Evolutionary conservation across 2,329 filamentous ascomycete species (phyloP).

Genomic region (Claviceps arundinis): DNA sequence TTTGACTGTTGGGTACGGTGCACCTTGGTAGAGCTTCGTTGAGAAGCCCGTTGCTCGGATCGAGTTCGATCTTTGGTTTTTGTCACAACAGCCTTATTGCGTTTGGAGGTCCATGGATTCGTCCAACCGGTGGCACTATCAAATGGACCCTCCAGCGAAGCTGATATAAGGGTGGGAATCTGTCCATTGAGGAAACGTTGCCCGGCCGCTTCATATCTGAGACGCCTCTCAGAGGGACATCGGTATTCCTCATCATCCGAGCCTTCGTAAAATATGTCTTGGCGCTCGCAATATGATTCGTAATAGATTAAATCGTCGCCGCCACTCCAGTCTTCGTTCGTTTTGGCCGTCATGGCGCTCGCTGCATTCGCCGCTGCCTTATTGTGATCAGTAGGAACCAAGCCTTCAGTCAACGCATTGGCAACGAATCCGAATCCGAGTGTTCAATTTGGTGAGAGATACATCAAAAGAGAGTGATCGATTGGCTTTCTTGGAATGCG

Average conservation of each 20-base stretch:
- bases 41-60: neutral
- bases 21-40: conserved; percentile 3
- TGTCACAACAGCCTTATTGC: neutral
- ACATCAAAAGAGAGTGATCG: neutral
- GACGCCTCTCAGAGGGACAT: conserved; percentile 29
- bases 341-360: neutral
- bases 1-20: conserved; percentile 2
- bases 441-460: neutral
- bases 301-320: conserved; percentile 30
- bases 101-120: conserved; percentile 19
- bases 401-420: neutral
- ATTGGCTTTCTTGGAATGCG: neutral
- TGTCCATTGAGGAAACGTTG: conserved; percentile 43
- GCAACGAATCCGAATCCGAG: neutral
- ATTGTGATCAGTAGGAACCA: neutral
- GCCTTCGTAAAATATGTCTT: conserved; percentile 40
- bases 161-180: conserved; percentile 44
- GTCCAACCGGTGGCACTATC: conserved; percentile 20
- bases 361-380: neutral
- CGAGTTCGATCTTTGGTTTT: neutral
- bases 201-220: conserved; percentile 46
- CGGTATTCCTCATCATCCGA: conserved; percentile 44
- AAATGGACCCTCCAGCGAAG: conserved; percentile 50
- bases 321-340: conserved; percentile 10
- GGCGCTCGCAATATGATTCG: conserved; percentile 24